Evolutionary conservation across 2,329 filamentous ascomycete genomes (phyloP).

Genomic region (Waltergamsia citrina): DNA sequence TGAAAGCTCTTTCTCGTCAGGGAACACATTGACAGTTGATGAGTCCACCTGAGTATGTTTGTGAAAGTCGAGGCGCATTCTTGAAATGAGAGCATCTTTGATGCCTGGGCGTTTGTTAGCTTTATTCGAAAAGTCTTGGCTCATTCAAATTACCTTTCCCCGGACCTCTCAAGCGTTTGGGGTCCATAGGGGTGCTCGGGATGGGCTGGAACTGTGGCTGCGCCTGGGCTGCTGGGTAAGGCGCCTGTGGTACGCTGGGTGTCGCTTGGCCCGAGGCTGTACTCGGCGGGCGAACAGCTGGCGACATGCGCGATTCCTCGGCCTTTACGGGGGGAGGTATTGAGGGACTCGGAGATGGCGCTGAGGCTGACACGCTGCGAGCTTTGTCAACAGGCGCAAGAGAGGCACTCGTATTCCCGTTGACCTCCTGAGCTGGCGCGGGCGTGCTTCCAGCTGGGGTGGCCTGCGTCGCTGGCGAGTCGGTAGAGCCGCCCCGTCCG

Average conservation of each 20-base stretch:
- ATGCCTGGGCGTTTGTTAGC: conserved; percentile 27
- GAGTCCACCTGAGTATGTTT: conserved; percentile 54
- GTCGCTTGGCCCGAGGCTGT: conserved; percentile 4
- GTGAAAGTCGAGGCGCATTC: conserved; percentile 58
- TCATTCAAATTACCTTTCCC: conserved; percentile 29
- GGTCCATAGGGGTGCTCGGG: conserved; percentile 22
- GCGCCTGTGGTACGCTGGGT: conserved; percentile 2
- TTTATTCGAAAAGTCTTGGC: neutral
- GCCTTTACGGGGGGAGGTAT: conserved; percentile 13
- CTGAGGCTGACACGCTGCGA: conserved; percentile 24
- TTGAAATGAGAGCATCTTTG: conserved; percentile 56
- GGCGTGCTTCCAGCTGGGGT: neutral
- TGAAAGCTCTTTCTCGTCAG: conserved; percentile 55
- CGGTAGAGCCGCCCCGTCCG: conserved; percentile 41
- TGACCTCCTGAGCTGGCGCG: conserved; percentile 2
- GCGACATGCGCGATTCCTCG: conserved; percentile 9
- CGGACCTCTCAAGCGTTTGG: conserved; percentile 24
- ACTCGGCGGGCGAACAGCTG: conserved; percentile 8
- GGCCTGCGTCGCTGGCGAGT: conserved; percentile 7
- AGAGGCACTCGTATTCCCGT: conserved; percentile 5
- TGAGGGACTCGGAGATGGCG: conserved; percentile 36
- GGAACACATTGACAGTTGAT: conserved; percentile 53
- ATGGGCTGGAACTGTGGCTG: conserved; percentile 15
- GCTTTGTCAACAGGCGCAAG: conserved; percentile 24
- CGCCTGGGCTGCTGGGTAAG: conserved; percentile 10